Percentiles rank a stretch among this genome's conserved stretches.
Evolutionary conservation across 176 grass and related monocot species (phyloP).

Genomic region (Pontederia crassipes): DNA sequence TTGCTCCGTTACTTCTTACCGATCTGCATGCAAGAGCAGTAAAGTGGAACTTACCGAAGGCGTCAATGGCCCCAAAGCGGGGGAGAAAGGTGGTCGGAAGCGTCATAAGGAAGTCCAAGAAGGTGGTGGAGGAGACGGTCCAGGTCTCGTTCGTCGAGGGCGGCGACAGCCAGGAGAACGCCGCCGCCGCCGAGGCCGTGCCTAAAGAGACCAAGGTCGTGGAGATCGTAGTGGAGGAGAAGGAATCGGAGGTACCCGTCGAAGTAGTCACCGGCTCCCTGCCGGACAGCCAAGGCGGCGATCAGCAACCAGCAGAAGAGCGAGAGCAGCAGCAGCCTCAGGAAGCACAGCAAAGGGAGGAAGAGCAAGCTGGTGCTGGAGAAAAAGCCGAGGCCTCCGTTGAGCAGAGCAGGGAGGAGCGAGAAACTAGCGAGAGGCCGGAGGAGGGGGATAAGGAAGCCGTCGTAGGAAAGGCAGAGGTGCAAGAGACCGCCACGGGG

Average conservation of each 20-base stretch:
- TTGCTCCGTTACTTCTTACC: too few species aligned
- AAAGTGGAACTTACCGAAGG: not conserved
- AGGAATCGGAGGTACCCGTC: not conserved
- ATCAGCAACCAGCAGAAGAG: not conserved
- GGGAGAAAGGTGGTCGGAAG: constrained; percentile 19
- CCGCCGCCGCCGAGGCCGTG: not conserved
- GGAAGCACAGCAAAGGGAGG: not conserved
- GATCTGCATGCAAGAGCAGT: not conserved
- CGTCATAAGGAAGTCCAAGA: constrained; percentile 36
- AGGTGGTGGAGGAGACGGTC: constrained; percentile 39
- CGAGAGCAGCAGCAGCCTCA: not conserved
- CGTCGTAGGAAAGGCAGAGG: too few species aligned
- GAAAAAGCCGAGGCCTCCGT: not conserved
- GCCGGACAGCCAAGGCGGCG: too few species aligned
- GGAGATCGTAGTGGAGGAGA: constrained; percentile 18
- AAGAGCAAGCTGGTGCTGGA: not conserved
- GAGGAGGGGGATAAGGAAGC: not conserved
- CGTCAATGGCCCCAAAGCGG: constrained; percentile 40
- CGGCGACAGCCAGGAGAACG: constrained; percentile 4
- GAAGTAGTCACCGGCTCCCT: not conserved
- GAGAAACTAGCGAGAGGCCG: not conserved
- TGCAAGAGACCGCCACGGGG: not conserved
- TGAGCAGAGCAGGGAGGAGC: not conserved
- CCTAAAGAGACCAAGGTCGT: constrained; percentile 24
- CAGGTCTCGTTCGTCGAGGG: constrained; percentile 17